These are phyloP conservation scores for Sporobolomyces pararoseus DNA, from an alignment of 768 basidiomycete genomes.

Conservation along the genomic window DNA sequence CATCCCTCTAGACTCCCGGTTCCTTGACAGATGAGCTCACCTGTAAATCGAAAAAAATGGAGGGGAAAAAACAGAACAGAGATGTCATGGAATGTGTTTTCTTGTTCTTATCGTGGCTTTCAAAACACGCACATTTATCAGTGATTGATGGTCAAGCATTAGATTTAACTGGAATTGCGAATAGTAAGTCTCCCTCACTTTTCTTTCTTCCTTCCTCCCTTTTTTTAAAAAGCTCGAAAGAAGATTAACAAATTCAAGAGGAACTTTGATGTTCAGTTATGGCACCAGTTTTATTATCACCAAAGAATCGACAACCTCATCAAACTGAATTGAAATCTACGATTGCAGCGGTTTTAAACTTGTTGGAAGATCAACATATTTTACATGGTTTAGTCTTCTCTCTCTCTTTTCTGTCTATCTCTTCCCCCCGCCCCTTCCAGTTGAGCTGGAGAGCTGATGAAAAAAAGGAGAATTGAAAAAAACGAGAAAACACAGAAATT, in stretches of 20 bases:
- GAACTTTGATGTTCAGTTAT: slow-evolving; percentile 18
- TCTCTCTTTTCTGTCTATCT: background rate
- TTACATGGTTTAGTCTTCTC: slow-evolving; percentile 14
- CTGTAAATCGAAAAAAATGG: too few species aligned
- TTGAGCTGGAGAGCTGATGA: too few species aligned
- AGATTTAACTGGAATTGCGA: slow-evolving; percentile 21
- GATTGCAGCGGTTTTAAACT: slow-evolving; percentile 25
- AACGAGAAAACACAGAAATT: slow-evolving; percentile 17
- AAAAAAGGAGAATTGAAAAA: too few species aligned
- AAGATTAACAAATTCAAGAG: too few species aligned
- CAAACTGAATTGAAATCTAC: slow-evolving; percentile 19
- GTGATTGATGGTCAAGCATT: slow-evolving; percentile 26
- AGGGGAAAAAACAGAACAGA: slow-evolving; percentile 26
- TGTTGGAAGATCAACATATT: slow-evolving; percentile 37
- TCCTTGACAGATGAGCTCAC: too few species aligned
- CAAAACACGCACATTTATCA: slow-evolving; percentile 17
- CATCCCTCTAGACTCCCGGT: too few species aligned
- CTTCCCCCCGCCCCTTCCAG: too few species aligned
- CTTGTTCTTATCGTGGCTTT: slow-evolving; percentile 35
- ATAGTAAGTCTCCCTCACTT: slow-evolving; percentile 3
- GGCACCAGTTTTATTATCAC: slow-evolving; percentile 32
- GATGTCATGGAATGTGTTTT: slow-evolving; percentile 36
- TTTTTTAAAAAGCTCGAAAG: background rate
- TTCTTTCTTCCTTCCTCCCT: background rate
- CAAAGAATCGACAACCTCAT: slow-evolving; percentile 13